These are phyloP conservation scores for Sarcocystis neurona DNA, from an alignment of 169 alveolate genomes.

Conservation along the genomic window DNA sequence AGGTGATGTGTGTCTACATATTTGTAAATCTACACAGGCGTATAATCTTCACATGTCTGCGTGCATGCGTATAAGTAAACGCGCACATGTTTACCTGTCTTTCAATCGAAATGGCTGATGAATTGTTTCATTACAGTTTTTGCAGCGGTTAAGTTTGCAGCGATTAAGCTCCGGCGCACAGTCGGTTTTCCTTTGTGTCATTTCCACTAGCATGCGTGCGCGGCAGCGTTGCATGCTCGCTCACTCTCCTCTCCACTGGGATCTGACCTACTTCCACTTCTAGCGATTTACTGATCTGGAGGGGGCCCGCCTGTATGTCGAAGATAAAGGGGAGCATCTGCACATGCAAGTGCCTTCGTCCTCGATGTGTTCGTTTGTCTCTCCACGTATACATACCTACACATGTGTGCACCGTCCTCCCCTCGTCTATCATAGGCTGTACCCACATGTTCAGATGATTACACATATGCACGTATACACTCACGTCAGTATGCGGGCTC, in stretches of 20 bases:
- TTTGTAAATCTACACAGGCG: neutral
- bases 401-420: too few relatives aligned
- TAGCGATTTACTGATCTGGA: neutral
- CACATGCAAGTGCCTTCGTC: too few relatives aligned
- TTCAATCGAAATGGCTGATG: neutral
- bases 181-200: too few relatives aligned
- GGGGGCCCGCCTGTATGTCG: neutral
- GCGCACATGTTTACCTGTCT: neutral
- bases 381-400: too few relatives aligned
- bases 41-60: neutral
- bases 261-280: neutral
- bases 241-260: neutral
- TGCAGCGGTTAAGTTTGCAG: neutral
- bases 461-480: too few relatives aligned
- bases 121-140: neutral
- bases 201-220: neutral
- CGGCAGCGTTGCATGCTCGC: neutral
- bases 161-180: too few relatives aligned
- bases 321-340: neutral
- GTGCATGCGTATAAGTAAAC: neutral
- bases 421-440: too few relatives aligned
- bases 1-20: neutral
- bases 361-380: too few relatives aligned
- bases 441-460: too few relatives aligned
- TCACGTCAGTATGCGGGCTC: too few relatives aligned